Evolutionary conservation across 345 rosid species (phyloP), one percentile per base, ranked within the genome.

Genomic region (Linum usitatissimum): DNA sequence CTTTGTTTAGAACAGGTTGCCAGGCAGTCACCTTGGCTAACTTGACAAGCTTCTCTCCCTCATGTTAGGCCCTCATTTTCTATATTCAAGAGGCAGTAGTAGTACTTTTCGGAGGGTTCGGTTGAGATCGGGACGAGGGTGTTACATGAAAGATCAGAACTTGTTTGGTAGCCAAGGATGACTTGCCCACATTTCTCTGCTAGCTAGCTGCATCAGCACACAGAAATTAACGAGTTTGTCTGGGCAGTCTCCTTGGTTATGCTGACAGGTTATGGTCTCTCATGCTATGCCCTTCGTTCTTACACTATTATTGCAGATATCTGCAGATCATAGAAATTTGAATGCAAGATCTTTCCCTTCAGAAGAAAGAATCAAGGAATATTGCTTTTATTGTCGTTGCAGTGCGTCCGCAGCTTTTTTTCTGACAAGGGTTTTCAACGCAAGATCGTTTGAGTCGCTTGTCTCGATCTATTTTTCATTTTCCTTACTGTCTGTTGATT

Each of bases 21-120:
- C 58, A 55, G 58, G 58, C 58, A 55, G 58, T 55, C 58, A n/a
- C 23, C 58, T 55, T 55, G 58, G 58, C 58, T 55, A 55, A 55
- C 23, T 55, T 14, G 58, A 55, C 58, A 55, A 23, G 18, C 58
- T 55, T 9, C 23, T 55, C 12, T 18, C 21, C 20, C 23, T 55
- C 58, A 55, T 55, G 58, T 55, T 15, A 55, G 18, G 3, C 58
- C 58, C 10, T 23, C 58, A n/a, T 55, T 55, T 23, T 55, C 23
- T 23, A 14, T 1, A 55, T 23, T 14, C 58, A 2, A 55, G 6
- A 55, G 3, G n/a, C 18, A 15, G 10, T 1, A 14, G 0, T 55
- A 6, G 21, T 3, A 55, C n/a, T 23, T 23, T 23, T 23, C 28
- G 28, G 28, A 23, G 23, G 20, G 23, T 9, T 55, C 23, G 58